phyloP scores from a whole-genome alignment of 2,329 filamentous ascomycete species.

The Talaromyces pinophilus region DNA sequence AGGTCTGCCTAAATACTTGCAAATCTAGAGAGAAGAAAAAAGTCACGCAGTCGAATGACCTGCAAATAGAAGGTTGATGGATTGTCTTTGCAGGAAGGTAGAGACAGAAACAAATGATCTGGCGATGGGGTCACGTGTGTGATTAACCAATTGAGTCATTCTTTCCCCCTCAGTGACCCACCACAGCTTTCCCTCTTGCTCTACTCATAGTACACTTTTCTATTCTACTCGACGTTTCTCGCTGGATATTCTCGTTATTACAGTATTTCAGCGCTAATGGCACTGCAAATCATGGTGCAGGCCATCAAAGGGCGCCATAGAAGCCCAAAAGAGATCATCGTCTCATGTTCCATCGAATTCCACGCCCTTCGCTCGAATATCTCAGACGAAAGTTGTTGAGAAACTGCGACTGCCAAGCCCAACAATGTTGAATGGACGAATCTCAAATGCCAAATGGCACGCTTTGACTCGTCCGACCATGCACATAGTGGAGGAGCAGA shows the following conservation, averaged over 20 bases:
- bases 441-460: slow-evolving; percentile 7
- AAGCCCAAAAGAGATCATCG: neutral
- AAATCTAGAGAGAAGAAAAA: neutral
- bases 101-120: neutral
- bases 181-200: neutral
- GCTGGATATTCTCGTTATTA: neutral
- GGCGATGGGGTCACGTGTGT: slow-evolving; percentile 12
- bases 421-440: neutral
- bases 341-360: slow-evolving; percentile 10
- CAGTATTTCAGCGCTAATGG: neutral
- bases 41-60: neutral
- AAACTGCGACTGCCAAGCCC: slow-evolving; percentile 4
- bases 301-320: neutral
- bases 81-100: neutral
- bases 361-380: slow-evolving; percentile 5
- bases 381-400: neutral
- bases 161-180: slow-evolving; percentile 9
- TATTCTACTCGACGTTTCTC: neutral
- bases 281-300: neutral
- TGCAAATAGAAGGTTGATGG: neutral
- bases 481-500: neutral
- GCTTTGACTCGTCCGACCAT: slow-evolving; percentile 7
- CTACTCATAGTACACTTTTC: neutral
- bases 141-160: slow-evolving; percentile 10
- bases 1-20: neutral